These are phyloP conservation scores for Ascochyta viciae-villosae DNA, from an alignment of 2,329 filamentous ascomycete species.

Conservation along the genomic window DNA sequence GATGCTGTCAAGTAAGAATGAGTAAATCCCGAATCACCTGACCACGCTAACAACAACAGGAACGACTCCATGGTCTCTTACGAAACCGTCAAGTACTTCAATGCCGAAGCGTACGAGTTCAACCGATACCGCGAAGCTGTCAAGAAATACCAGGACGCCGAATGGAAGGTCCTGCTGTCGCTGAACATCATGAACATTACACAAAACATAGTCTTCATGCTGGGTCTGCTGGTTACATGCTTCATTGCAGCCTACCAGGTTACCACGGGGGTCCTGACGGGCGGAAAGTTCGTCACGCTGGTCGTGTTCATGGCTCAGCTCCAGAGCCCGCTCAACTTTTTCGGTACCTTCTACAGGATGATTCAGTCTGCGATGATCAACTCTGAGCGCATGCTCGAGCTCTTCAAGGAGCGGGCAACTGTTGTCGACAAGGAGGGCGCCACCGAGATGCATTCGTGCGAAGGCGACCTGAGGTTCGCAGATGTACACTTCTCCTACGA, in stretches of 20 bases:
- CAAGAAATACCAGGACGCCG: conserved; percentile 62
- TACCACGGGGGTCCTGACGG: conserved; percentile 63
- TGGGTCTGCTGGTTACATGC: conserved; percentile 70
- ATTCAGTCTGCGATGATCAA: conserved; percentile 98
- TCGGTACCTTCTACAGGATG: conserved; percentile 92
- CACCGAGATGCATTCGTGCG: conserved; percentile 68
- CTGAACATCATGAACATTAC: conserved; percentile 67
- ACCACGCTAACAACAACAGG: conserved; percentile 48
- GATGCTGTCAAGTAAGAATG: conserved; percentile 82
- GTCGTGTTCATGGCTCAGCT: conserved; percentile 78
- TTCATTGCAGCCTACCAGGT: conserved; percentile 76
- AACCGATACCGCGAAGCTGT: conserved; percentile 64
- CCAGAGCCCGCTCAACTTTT: conserved; percentile 74
- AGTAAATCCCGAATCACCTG: background rate
- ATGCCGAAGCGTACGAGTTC: conserved; percentile 66
- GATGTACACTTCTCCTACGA: conserved; percentile 94
- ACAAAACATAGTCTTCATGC: conserved; percentile 69
- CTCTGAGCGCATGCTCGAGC: conserved; percentile 89
- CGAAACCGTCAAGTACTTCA: conserved; percentile 76
- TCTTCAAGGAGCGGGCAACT: conserved; percentile 95
- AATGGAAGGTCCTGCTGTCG: conserved; percentile 64
- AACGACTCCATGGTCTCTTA: conserved; percentile 99
- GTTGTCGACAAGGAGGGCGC: conserved; percentile 80
- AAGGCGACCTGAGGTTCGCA: conserved; percentile 84
- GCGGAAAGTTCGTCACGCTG: conserved; percentile 74